These are phyloP conservation scores for Fremontodendron californicum DNA, from an alignment of 345 rosid species.

Conservation along the genomic window DNA sequence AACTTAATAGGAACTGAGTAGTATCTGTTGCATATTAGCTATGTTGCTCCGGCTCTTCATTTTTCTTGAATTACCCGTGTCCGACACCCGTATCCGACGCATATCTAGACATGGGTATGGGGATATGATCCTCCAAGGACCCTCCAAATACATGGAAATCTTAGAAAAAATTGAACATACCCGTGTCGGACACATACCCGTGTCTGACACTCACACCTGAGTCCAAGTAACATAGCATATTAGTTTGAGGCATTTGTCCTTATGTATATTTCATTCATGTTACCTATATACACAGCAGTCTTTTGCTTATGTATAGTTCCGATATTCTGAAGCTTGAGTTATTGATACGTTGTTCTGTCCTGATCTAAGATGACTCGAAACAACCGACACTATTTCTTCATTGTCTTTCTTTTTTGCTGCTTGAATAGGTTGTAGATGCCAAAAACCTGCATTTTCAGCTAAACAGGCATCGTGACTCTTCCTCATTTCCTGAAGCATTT, in stretches of 20 bases:
- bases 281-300: neutral
- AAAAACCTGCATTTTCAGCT: constrained; percentile 82
- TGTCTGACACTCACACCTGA: too few species aligned
- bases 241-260: neutral
- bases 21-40: neutral
- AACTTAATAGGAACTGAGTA: neutral
- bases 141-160: too few species aligned
- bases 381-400: neutral
- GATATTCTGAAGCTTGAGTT: constrained; percentile 1
- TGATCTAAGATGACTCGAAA: neutral
- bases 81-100: too few species aligned
- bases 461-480: constrained; percentile 42
- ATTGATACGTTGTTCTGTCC: neutral
- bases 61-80: too few species aligned
- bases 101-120: too few species aligned
- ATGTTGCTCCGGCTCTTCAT: too few species aligned
- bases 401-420: constrained; percentile 12
- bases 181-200: too few species aligned
- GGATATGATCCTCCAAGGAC: too few species aligned
- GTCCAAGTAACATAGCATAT: too few species aligned
- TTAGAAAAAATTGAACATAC: too few species aligned
- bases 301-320: neutral
- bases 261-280: neutral
- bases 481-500: constrained; percentile 87
- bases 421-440: constrained; percentile 91